These are phyloP conservation scores for Starmerella riodocensis DNA, from an alignment of 805 yeast species.

Conservation along the genomic window DNA sequence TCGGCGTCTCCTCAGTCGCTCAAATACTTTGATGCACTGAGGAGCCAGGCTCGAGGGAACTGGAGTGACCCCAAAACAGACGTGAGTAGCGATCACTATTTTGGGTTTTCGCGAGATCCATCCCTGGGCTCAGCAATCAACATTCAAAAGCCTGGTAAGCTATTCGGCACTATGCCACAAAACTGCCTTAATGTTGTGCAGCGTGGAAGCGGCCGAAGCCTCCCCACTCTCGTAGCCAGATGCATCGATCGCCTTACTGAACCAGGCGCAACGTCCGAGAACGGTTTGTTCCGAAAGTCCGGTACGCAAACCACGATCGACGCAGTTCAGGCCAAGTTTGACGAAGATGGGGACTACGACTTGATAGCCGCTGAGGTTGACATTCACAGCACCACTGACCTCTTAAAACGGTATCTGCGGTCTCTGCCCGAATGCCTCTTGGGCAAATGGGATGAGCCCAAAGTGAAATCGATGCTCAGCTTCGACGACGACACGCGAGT, in stretches of 20 bases:
- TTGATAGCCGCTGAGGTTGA: conserved; percentile 31
- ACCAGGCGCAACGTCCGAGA: conserved; percentile 65
- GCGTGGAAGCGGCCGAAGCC: conserved; percentile 36
- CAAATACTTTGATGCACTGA: no score
- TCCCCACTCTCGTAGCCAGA: conserved; percentile 67
- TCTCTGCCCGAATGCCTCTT: conserved; percentile 54
- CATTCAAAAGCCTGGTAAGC: neutral
- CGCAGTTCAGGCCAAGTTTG: conserved; percentile 56
- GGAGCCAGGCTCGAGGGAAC: no score
- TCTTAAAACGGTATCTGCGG: conserved; percentile 69
- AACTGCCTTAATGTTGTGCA: conserved; percentile 40
- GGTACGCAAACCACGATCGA: conserved; percentile 51
- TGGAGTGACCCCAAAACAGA: no score
- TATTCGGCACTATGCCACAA: conserved; percentile 9
- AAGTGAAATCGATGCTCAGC: conserved; percentile 16
- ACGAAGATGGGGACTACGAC: conserved; percentile 19
- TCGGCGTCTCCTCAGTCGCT: no score
- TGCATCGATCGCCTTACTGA: conserved; percentile 56
- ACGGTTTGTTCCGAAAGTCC: conserved; percentile 80
- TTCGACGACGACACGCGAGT: conserved; percentile 25
- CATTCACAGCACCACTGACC: conserved; percentile 75
- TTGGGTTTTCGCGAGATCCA: no score
- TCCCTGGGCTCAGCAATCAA: no score
- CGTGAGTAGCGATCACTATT: no score
- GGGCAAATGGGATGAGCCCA: conserved; percentile 18